Evolutionary conservation across 441 rosid species (phyloP).

Genomic region (Metrosideros polymorpha): DNA sequence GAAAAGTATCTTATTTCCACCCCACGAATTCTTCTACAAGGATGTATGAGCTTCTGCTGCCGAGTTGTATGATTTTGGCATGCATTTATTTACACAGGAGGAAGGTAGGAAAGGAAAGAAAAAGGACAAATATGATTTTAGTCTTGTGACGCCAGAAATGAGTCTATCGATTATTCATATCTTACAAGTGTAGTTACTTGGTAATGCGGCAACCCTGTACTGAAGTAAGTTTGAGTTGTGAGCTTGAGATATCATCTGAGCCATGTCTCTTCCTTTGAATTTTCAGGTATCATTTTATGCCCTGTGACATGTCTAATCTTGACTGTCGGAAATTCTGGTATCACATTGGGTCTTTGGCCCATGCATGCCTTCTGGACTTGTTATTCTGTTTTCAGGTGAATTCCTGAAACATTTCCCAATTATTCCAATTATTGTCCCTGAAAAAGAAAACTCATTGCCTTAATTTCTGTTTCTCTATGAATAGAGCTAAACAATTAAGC

Average conservation of each 20-base stretch:
- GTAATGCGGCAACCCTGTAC: not conserved
- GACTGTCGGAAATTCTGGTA: slow-evolving; percentile 6
- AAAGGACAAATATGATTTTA: not conserved
- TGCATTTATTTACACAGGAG: not conserved
- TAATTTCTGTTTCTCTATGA: not conserved
- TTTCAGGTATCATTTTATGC: slow-evolving; percentile 10
- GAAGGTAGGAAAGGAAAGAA: not conserved
- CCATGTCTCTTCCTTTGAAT: not conserved
- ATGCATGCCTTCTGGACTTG: slow-evolving; percentile 12
- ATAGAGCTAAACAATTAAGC: slow-evolving; percentile 9
- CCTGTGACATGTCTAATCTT: slow-evolving; percentile 13
- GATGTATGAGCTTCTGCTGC: not conserved
- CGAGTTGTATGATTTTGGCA: not conserved
- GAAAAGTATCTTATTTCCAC: not conserved
- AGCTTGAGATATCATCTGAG: not conserved
- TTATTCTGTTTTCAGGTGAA: slow-evolving; percentile 13
- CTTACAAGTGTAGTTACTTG: not conserved
- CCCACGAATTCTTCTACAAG: not conserved
- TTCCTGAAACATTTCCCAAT: not conserved
- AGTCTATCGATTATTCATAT: not conserved
- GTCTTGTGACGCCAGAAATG: not conserved
- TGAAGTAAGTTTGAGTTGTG: not conserved
- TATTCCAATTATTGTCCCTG: not conserved
- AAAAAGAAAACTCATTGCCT: not conserved
- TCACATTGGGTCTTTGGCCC: slow-evolving; percentile 15